phyloP scores from a whole-genome alignment of 495 filamentous ascomycete genomes.

The Xylaria cubensis region DNA sequence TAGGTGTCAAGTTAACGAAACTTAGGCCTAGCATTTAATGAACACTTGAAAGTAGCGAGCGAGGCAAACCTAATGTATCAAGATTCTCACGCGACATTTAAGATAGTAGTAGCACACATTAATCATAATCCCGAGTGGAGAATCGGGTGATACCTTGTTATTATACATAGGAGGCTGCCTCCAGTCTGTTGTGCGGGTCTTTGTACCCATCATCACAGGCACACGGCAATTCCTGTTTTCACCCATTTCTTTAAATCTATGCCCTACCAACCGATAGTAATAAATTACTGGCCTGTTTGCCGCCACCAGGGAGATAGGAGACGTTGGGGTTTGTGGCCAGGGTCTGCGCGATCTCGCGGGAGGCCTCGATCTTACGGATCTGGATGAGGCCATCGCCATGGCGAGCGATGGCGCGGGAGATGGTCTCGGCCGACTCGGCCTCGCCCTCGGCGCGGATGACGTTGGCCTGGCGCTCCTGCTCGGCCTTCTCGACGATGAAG shows the following conservation, averaged over 20 bases:
- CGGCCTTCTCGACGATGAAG: slow-evolving; percentile 98
- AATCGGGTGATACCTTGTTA: slow-evolving; percentile 36
- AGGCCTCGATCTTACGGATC: slow-evolving; percentile 97
- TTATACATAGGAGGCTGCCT: slow-evolving; percentile 29
- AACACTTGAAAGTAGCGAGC: neutral
- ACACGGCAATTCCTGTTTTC: neutral
- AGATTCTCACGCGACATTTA: neutral
- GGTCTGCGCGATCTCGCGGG: slow-evolving; percentile 93
- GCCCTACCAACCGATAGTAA: slow-evolving; percentile 58
- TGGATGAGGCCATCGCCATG: slow-evolving; percentile 89
- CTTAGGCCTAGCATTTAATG: neutral
- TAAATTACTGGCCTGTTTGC: slow-evolving; percentile 68
- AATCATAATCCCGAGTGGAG: slow-evolving; percentile 44
- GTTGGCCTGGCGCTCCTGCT: slow-evolving; percentile 98
- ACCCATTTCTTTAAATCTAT: slow-evolving; percentile 27
- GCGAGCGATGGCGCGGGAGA: slow-evolving; percentile 90
- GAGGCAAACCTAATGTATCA: neutral
- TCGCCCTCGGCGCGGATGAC: slow-evolving; percentile 98
- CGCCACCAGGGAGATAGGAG: slow-evolving; percentile 84
- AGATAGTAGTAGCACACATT: slow-evolving; percentile 36
- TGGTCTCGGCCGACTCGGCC: slow-evolving; percentile 93
- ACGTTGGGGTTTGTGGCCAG: slow-evolving; percentile 92
- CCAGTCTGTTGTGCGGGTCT: neutral
- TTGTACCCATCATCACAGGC: neutral
- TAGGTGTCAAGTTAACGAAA: neutral